phyloP scores from a whole-genome alignment of 2,329 filamentous ascomycete genomes.

The Lasiodiplodia hormozganensis region DNA sequence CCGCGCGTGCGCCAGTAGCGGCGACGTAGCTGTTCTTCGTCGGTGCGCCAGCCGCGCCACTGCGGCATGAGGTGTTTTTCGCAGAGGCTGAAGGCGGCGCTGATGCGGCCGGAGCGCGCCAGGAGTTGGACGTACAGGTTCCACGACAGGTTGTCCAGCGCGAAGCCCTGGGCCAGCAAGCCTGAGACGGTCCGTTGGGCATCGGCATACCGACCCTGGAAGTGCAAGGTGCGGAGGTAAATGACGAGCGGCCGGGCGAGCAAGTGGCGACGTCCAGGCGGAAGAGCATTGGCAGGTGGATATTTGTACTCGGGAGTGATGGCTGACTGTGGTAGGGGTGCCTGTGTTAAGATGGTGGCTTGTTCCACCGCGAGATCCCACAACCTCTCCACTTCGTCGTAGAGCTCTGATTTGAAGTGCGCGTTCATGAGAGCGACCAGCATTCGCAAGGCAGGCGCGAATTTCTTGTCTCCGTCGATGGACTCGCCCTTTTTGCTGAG shows the following conservation, averaged over 20 bases:
- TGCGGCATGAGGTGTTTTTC: constrained; percentile 79
- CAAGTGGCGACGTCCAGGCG: constrained; percentile 54
- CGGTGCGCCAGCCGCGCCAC: constrained; percentile 75
- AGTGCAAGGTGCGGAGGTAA: constrained; percentile 60
- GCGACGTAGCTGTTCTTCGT: constrained; percentile 31
- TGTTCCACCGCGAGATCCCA: constrained; percentile 65
- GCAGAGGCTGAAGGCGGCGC: constrained; percentile 75
- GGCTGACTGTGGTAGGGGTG: constrained; percentile 5
- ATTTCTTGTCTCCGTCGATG: constrained; percentile 26
- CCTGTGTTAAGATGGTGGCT: constrained; percentile 45
- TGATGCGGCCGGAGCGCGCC: constrained; percentile 63
- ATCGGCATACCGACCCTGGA: constrained; percentile 55
- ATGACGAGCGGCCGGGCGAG: constrained; percentile 57
- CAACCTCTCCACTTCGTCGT: constrained; percentile 66
- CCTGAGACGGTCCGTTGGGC: constrained; percentile 56
- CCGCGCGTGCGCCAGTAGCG: constrained; percentile 36
- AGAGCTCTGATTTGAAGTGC: constrained; percentile 64
- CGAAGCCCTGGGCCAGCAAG: constrained; percentile 72
- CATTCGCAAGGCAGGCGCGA: constrained; percentile 60
- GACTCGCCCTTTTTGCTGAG: background rate
- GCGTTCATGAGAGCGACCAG: constrained; percentile 72
- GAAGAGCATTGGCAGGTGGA: background rate
- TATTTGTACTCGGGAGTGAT: constrained; percentile 35
- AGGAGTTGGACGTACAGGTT: constrained; percentile 77
- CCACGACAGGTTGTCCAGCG: constrained; percentile 79